Conservation (phyloP, 176 grass and related monocot genomes). For the Secale cereale region DNA sequence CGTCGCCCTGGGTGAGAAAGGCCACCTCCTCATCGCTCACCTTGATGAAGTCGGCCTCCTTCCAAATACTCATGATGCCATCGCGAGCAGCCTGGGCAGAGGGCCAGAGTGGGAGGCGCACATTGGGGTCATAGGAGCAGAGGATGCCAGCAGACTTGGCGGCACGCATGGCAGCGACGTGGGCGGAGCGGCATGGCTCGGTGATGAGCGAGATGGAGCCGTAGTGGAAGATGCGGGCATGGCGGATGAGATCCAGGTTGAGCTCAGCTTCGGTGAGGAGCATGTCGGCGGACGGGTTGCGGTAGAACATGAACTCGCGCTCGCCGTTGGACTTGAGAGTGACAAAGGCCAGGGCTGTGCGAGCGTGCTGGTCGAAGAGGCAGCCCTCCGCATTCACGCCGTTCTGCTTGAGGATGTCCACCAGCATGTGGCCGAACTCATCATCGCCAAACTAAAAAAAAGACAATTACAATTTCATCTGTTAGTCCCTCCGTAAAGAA, state of each 20-base stretch:
- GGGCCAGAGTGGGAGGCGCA: conserved; percentile 81
- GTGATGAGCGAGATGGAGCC: conserved; percentile 88
- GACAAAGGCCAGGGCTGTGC: conserved; percentile 80
- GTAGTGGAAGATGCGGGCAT: conserved; percentile 82
- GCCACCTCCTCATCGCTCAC: conserved; percentile 91
- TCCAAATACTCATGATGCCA: conserved; percentile 82
- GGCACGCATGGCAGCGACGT: conserved; percentile 78
- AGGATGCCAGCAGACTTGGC: conserved; percentile 69
- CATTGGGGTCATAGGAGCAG: conserved; percentile 91
- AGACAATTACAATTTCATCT: no score
- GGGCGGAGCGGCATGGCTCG: conserved; percentile 69
- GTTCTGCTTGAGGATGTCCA: conserved; percentile 76
- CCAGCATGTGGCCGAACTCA: conserved; percentile 92
- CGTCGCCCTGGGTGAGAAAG: conserved; percentile 70
- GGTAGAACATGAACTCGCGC: conserved; percentile 97
- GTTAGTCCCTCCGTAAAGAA: no score
- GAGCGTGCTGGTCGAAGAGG: conserved; percentile 68
- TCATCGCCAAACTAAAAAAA: conserved; percentile 95
- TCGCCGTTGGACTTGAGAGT: conserved; percentile 70
- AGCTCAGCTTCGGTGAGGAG: conserved; percentile 69
- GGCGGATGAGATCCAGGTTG: conserved; percentile 60
- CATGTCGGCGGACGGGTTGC: conserved; percentile 88
- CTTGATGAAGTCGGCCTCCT: conserved; percentile 94
- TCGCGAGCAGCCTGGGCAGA: conserved; percentile 48
- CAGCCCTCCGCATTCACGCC: conserved; percentile 54